These are phyloP conservation scores for Fusarium albidum DNA, from an alignment of 2,329 filamentous ascomycete genomes.

Conservation along the genomic window DNA sequence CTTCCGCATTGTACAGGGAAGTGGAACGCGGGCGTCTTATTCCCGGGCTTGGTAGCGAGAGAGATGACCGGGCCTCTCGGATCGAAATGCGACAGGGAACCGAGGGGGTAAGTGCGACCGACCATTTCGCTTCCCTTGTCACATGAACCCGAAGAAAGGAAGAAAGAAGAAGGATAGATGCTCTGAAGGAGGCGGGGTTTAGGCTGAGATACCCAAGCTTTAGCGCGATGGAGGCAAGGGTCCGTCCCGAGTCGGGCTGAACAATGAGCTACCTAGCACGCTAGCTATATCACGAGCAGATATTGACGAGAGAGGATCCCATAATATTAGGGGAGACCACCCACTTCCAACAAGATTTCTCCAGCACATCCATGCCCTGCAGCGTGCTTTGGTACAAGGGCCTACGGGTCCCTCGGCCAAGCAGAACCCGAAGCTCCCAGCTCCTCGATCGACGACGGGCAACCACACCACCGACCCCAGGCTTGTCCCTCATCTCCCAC, in stretches of 20 bases:
- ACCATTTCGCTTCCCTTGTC: too few species aligned
- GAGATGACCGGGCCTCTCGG: neutral
- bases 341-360: neutral
- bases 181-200: too few species aligned
- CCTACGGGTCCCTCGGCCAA: too few species aligned
- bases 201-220: too few species aligned
- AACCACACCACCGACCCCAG: neutral
- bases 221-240: slow-evolving; percentile 12
- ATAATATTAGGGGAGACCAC: slow-evolving; percentile 8
- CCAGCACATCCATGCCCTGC: too few species aligned
- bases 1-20: neutral
- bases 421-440: too few species aligned
- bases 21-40: slow-evolving; percentile 19
- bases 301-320: slow-evolving; percentile 7
- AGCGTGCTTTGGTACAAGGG: too few species aligned
- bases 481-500: neutral
- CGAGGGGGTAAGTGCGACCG: too few species aligned
- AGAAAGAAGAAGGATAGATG: too few species aligned
- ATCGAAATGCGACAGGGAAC: too few species aligned
- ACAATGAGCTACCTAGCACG: neutral
- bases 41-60: slow-evolving; percentile 17
- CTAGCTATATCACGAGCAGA: slow-evolving; percentile 2
- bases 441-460: neutral
- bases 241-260: slow-evolving; percentile 6
- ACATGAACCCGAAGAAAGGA: too few species aligned